These are phyloP conservation scores for Sisymbrium irio DNA, from an alignment of 345 rosid genomes.

Conservation along the genomic window DNA sequence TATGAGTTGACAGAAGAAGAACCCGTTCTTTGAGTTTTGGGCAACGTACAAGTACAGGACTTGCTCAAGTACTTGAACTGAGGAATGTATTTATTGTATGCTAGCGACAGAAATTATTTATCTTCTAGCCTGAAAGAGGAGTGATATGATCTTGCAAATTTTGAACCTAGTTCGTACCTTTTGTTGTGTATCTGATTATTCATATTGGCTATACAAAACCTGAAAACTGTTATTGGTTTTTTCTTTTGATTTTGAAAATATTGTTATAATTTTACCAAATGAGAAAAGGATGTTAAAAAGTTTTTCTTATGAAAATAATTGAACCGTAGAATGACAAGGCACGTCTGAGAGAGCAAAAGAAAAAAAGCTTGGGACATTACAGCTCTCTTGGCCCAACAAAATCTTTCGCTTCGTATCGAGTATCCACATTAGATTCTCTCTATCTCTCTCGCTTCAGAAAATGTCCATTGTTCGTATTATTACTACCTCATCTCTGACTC, in stretches of 20 bases:
- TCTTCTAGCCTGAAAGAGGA: too few species aligned
- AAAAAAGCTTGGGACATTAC: conserved; percentile 20
- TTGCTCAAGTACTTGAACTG: not conserved
- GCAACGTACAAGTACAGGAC: not conserved
- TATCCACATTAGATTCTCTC: conserved; percentile 21
- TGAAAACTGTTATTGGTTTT: not conserved
- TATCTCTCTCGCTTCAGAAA: conserved; percentile 3
- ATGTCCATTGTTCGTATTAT: conserved; percentile 20
- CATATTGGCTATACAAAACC: too few species aligned
- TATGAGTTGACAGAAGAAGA: not conserved
- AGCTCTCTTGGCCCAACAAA: conserved; percentile 27
- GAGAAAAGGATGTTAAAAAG: not conserved
- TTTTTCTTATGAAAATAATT: not conserved
- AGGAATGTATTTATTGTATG: too few species aligned
- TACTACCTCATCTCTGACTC: conserved; percentile 31
- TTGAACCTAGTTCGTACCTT: too few species aligned
- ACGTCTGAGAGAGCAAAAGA: not conserved
- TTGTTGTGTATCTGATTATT: too few species aligned
- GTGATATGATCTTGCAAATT: too few species aligned
- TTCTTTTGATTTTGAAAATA: not conserved
- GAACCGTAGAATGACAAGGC: not conserved
- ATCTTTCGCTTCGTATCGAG: conserved; percentile 25
- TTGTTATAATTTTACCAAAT: not conserved
- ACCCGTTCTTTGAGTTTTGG: not conserved
- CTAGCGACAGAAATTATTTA: too few species aligned